Evolutionary conservation across 495 filamentous ascomycete species (phyloP).

Genomic region (Chaetomidium leptoderma): DNA sequence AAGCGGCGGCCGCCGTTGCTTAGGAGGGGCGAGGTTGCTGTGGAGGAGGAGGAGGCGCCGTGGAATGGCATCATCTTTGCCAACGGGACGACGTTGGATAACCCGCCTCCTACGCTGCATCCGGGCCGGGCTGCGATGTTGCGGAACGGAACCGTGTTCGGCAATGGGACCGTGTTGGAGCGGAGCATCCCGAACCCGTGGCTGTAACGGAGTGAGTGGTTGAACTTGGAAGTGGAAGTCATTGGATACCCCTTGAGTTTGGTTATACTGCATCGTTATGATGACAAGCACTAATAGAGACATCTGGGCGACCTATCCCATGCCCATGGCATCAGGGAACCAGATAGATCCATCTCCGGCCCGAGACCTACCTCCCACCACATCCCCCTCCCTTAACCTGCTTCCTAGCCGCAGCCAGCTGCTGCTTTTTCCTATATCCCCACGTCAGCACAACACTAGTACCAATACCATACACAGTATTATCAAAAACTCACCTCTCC

Average conservation of each 20-base stretch:
- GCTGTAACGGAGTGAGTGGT: neutral
- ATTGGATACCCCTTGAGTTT: neutral
- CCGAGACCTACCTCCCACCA: neutral
- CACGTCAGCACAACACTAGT: neutral
- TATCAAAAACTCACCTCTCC: constrained; percentile 35
- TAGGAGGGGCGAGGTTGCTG: neutral
- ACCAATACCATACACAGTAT: neutral
- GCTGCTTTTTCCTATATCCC: constrained; percentile 30
- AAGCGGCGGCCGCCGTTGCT: constrained; percentile 13
- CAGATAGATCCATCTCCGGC: no score
- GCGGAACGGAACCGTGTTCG: constrained; percentile 15
- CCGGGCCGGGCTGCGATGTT: constrained; percentile 10
- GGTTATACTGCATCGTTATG: neutral
- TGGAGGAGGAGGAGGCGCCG: neutral
- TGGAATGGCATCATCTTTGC: constrained; percentile 26
- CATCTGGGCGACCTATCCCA: neutral
- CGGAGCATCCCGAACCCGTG: constrained; percentile 18
- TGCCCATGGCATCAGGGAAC: neutral
- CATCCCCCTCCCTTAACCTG: constrained; percentile 30
- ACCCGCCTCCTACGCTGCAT: constrained; percentile 5
- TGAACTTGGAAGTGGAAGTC: neutral
- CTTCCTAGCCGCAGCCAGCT: constrained; percentile 30
- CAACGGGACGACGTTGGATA: constrained; percentile 18
- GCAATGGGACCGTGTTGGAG: constrained; percentile 19
- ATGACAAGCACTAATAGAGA: neutral